Percentiles rank a stretch among this genome's conserved stretches.
Evolutionary conservation across 306 rosid genomes (phyloP).

Genomic region (Pterocarpus santalinus): DNA sequence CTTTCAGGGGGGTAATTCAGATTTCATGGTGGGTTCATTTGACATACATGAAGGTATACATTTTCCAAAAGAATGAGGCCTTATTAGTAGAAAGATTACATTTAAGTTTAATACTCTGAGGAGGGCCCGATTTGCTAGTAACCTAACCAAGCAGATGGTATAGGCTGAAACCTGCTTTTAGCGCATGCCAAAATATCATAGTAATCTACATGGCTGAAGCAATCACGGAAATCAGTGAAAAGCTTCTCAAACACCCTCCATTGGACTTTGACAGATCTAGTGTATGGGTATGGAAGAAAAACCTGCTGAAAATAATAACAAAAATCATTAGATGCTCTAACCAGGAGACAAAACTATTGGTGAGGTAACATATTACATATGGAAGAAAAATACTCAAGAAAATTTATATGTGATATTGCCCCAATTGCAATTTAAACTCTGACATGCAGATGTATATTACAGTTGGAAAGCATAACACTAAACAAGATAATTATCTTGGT

Average conservation of each 20-base stretch:
- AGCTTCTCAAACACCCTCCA: constrained; percentile 95
- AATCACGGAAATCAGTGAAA: constrained; percentile 87
- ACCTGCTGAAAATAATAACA: constrained; percentile 54
- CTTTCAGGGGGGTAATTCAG: not conserved
- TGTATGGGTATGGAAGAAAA: constrained; percentile 81
- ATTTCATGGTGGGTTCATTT: not conserved
- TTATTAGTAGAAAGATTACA: constrained; percentile 8
- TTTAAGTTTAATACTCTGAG: not conserved
- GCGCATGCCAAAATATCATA: constrained; percentile 76
- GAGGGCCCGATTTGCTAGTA: constrained; percentile 37
- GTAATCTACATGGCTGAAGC: constrained; percentile 71
- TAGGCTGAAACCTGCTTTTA: constrained; percentile 80
- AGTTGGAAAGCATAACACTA: constrained; percentile 2
- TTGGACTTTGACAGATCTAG: constrained; percentile 69
- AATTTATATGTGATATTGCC: not conserved
- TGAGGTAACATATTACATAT: not conserved
- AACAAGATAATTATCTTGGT: constrained; percentile 16
- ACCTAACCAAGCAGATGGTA: constrained; percentile 87
- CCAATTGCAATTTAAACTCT: not conserved
- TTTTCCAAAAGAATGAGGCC: constrained; percentile 29
- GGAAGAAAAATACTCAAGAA: constrained; percentile 8
- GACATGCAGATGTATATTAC: too few species aligned
- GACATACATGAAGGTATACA: not conserved
- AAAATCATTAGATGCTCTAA: not conserved
- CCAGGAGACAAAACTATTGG: not conserved